Base-by-base conservation (phyloP, 169 alveolate genomes). In the Cystoisospora suis region DNA sequence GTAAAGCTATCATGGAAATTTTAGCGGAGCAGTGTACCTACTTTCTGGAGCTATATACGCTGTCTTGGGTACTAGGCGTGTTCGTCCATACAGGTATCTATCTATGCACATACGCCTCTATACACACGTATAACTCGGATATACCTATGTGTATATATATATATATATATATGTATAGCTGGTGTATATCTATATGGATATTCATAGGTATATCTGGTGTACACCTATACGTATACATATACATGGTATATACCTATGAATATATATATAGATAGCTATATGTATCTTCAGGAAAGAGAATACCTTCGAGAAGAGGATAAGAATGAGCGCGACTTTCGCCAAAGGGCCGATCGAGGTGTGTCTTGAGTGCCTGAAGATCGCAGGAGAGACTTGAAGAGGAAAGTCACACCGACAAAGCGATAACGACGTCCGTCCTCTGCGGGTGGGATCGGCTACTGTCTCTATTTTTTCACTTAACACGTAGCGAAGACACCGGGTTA, bases 241-340 rank as follows among this genome's bases (percentile, higher is more conserved):
- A 53, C 65, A 53, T 23, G 65, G 65, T 23, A 53, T 53, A 15
- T 23, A 53, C 23, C 29, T 53, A 12, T 53, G 29, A 12, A 53
- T 53, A 53, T 53, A 53, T 15, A 53, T 23, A 23, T 53, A 53
- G 12, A 23, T 53, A 53, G 29, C 65, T 53, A 53, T 53, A 12
- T 53, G 65, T 23, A 53, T 12, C 12, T 53, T 29, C 15, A 20
- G 79, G 32, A 17, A 17, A 3, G 34, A 27, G 42, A 38, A 0
- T 65, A 65, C 79, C 79, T 20, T 23, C 36, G 42, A 65, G 79
- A 65, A 65, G 79, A 65, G 79, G 79, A n/a, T 65, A 65, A 38
- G 79, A 65, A 29, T 65, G 79, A 20, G 42, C 79, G 29, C 79
- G 29, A 44, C 79, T 65, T 29, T 65, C 79, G 0, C 79, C 79